Base-by-base conservation (phyloP, 1,284 basidiomycete genomes). In the Moesziomyces parantarcticus region DNA sequence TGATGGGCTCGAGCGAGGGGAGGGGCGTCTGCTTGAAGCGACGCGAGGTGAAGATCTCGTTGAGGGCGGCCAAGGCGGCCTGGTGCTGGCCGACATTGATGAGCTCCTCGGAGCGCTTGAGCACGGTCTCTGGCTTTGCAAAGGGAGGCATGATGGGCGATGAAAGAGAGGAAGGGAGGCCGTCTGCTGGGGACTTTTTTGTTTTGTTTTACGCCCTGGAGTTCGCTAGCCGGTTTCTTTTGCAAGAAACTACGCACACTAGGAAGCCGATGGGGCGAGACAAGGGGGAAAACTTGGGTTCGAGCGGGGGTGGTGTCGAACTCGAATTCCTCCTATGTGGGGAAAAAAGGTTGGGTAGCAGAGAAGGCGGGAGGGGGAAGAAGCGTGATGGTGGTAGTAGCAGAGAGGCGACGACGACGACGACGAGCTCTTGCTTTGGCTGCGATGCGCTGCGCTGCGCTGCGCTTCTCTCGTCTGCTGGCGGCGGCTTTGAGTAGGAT, bases 11-110 rank as follows among this genome's bases (percentile, higher is more conserved):
- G 57, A 99, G 89, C 10, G 92, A 90, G 6, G 90, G 87, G 40
- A 98, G 87, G 1, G 95, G 93, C 0, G 94, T 97, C 63, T 92
- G 91, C 78, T 94, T 90, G 88, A 99, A 98, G 60, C 93, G 90
- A 87, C 98, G 97, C 45, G 92, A 92, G 41, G 90, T 88, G 86
- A 96, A 94, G 89, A 96, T 92, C 84, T 95, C 93, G 11, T 92
- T 91, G 76, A 96, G 88, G 8, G 92, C 92, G 81, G 94, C 91
- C 42, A 96, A 88, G 23, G 94, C 94, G 18, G 93, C 92, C 83
- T 92, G 90, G 0, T 89, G 89, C 86, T 95, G 93, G 25, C 92
- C 92, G 80, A 95, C 92, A 63, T 92, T 92, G 82, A 96, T 89
- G 65, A 96, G 91, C 75, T 93, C 93, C 82, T 94, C 93, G 40